Conservation (phyloP, 495 filamentous ascomycete genomes). For the Lindgomyces ingoldianus region DNA sequence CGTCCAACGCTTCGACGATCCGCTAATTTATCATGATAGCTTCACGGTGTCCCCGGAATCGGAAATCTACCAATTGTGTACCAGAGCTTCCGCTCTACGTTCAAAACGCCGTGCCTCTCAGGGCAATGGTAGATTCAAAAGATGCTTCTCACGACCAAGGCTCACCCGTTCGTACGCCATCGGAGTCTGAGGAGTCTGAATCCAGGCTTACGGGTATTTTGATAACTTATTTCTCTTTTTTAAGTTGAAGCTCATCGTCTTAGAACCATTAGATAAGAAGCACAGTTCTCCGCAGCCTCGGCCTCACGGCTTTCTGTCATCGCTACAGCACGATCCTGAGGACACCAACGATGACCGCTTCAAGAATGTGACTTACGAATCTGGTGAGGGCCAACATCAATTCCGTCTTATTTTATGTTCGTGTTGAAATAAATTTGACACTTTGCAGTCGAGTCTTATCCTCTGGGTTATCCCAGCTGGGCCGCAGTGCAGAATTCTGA, state of each 20-base stretch:
- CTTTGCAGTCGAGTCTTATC: not conserved
- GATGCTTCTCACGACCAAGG: not conserved
- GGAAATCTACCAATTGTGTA: not conserved
- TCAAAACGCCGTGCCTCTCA: not conserved
- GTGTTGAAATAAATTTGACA: not conserved
- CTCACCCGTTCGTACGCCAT: not conserved
- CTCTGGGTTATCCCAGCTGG: constrained; percentile 7
- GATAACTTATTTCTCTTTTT: too few relatives aligned
- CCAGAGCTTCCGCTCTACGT: not conserved
- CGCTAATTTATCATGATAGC: too few relatives aligned
- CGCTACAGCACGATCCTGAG: not conserved
- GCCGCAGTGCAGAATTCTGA: constrained; percentile 6
- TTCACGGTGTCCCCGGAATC: not conserved
- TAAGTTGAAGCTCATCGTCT: too few relatives aligned
- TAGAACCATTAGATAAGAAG: not conserved
- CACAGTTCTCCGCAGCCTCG: not conserved
- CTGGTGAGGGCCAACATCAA: too few relatives aligned
- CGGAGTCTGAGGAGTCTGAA: not conserved
- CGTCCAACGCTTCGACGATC: too few relatives aligned
- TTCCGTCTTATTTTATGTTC: not conserved
- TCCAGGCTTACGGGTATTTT: not conserved
- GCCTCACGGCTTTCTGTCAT: not conserved
- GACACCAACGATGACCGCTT: not conserved
- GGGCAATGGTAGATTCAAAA: not conserved
- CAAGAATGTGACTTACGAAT: not conserved